Evolutionary conservation across 305 asterid genomes (phyloP), one percentile per base, ranked within the genome.

Genomic region (Caryopteris hybrid): DNA sequence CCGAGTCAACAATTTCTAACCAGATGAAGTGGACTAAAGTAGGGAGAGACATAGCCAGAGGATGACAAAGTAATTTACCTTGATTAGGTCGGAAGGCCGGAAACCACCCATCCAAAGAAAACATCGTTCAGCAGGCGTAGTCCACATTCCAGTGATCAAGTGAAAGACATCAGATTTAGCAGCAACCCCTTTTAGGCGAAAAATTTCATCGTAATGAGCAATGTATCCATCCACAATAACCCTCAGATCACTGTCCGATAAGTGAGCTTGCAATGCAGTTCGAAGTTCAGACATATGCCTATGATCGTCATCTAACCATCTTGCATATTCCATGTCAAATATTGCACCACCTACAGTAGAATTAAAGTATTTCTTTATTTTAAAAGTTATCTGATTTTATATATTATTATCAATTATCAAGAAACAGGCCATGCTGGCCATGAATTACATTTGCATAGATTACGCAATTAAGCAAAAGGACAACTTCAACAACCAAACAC

Each of bases 51-150:
- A n/a, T n/a, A n/a, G n/a, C n/a, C n/a, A n/a, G n/a, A n/a, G n/a
- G n/a, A n/a, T n/a, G n/a, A n/a, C n/a, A n/a, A n/a, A n/a, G n/a
- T n/a, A n/a, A n/a, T n/a, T n/a, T 11, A 87, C 99, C 96, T 94
- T 94, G 80, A 89, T 91, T 8, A 94, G 80, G 23, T 89, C 98
- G 2, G 99, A 94, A 9, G 99, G 99, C 27, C 95, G 77, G 70
- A 94, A 94, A 41, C 99, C 98, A 0, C 94, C 98, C 83, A 94
- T 86, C 99, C 99, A 91, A 10, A 94, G 93, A 56, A 94, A 94
- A 69, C 98, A 91, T 0, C 97, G 91, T 58, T 94, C 99, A 2
- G 88, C 95, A 0, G 98, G 92, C 0, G 94, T 83, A 11, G 89
- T 68, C 99, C 99, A 94, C 89, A 89, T 86, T 56, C 99, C 99